Base-by-base conservation (phyloP, 139 green algal genomes). In the Haematococcus lacustris region DNA sequence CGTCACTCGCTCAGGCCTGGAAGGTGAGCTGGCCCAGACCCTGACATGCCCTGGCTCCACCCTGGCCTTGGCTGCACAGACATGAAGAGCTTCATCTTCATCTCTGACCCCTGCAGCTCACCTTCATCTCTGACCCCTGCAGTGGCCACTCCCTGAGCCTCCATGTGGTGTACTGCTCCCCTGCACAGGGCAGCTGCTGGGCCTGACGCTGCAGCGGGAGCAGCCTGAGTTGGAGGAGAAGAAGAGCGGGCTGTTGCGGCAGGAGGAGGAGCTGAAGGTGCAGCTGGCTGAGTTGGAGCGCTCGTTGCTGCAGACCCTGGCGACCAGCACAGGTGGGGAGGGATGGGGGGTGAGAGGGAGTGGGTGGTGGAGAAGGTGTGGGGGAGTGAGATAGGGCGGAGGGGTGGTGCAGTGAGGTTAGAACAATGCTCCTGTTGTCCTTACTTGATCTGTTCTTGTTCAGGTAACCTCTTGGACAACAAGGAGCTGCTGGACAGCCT, bases 171-270 rank as follows among this genome's bases (percentile, higher is more conserved):
- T 21, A 57, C 47, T 28, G 13, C 13, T 57, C 47, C 47, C 47
- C 7, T 32, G 9, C 70, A 57, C 70, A 68, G 39, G 70, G 17
- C 77, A 86, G 74, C 78, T 96, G 75, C 85, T 94, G 53, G 84
- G 83, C 25, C 60, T 91, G 39, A 86, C 84, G 26, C 80, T 94
- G 41, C 76, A 91, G 77, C 73, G 81, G 37, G 87, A 91, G 77
- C 85, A 88, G 78, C 91, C 91, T 1, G 84, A 94, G 83, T 82
- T 94, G 28, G 89, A 96, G 83, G 60, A 80, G 17, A 83, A 91
- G 69, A 91, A 88, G 78, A 90, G 80, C 30, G 51, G 66, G 5
- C 78, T 94, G 74, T 77, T 91, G 53, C 69, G 78, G 41, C 73
- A 86, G 57, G 85, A 93, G 78, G 86, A 90, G 71, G 79, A 87